These are phyloP conservation scores for Neurospora sp. DNA, from an alignment of 495 filamentous ascomycete species.

Conservation along the genomic window DNA sequence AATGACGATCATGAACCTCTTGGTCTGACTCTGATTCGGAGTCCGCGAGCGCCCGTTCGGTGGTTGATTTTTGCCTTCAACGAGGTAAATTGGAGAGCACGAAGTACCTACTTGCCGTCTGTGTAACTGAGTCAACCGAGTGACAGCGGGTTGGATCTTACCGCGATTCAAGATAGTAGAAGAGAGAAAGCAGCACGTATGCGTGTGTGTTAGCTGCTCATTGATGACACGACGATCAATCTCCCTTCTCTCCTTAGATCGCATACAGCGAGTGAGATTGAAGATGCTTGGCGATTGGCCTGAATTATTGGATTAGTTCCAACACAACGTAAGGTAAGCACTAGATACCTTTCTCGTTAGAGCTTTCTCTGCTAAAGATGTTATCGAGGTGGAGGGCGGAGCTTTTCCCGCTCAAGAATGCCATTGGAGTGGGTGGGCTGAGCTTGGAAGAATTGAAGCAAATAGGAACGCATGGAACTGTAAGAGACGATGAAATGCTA, in stretches of 20 bases:
- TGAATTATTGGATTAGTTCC: background rate
- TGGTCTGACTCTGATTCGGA: background rate
- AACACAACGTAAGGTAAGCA: background rate
- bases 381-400: background rate
- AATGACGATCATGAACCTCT: background rate
- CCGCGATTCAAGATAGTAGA: background rate
- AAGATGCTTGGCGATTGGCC: background rate
- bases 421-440: background rate
- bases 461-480: background rate
- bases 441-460: background rate
- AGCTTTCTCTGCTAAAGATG: background rate
- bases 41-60: background rate
- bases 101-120: background rate
- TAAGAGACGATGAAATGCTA: background rate
- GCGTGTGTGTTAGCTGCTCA: background rate
- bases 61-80: background rate
- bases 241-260: background rate
- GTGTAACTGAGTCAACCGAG: background rate
- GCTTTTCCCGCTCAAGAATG: background rate
- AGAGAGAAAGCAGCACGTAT: background rate
- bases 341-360: background rate
- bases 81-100: background rate
- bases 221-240: background rate
- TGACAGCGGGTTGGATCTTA: background rate
- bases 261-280: background rate